phyloP scores from a whole-genome alignment of 495 filamentous ascomycete genomes.

The Aspergillus heteromorphus region DNA sequence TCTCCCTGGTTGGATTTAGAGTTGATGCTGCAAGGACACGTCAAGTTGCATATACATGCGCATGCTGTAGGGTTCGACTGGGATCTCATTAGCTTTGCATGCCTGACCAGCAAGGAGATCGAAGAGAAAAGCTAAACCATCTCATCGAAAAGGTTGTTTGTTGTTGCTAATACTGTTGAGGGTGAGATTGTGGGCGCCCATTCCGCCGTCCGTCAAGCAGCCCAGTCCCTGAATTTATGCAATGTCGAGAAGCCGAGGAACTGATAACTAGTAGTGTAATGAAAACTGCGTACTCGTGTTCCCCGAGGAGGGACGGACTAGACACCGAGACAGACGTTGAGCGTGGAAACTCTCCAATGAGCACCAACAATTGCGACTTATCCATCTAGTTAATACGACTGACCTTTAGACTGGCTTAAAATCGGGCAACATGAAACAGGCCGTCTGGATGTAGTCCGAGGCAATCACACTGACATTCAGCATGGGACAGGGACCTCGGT shows the following conservation, averaged over 20 bases:
- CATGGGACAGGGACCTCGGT: not conserved
- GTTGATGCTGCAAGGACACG: not conserved
- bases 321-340: not conserved
- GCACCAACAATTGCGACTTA: not conserved
- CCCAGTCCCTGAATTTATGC: too few relatives aligned
- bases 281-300: too few relatives aligned
- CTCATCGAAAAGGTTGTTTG: not conserved
- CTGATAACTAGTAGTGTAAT: too few relatives aligned
- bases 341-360: not conserved
- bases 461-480: not conserved
- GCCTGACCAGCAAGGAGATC: not conserved
- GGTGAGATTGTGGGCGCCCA: too few relatives aligned
- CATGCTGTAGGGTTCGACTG: not conserved
- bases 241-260: too few relatives aligned
- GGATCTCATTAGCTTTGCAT: not conserved
- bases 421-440: not conserved
- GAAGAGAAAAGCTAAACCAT: not conserved
- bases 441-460: not conserved
- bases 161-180: not conserved
- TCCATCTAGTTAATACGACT: too few relatives aligned
- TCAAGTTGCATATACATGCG: not conserved
- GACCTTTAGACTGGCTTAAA: not conserved
- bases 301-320: too few relatives aligned
- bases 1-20: not conserved
- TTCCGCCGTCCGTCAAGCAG: too few relatives aligned